phyloP scores from a whole-genome alignment of 78 protist species.

The Bodo saltans region DNA sequence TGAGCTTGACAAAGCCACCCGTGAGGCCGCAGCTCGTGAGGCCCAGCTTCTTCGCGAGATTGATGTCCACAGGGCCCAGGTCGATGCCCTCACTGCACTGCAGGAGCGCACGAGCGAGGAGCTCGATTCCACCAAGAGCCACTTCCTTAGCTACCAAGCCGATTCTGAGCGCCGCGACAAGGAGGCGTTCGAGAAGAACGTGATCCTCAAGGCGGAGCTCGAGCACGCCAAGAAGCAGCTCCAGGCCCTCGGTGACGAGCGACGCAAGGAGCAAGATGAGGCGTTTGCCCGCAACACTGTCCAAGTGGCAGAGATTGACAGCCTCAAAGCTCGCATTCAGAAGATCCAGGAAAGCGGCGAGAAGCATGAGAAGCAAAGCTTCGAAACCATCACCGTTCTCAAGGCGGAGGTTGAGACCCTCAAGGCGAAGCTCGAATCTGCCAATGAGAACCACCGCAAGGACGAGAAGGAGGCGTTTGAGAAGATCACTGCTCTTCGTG shows the following conservation, averaged over 20 bases:
- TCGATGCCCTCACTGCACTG: neutral
- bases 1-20: neutral
- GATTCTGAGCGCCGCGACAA: constrained; percentile 25
- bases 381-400: constrained; percentile 13
- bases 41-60: constrained; percentile 1
- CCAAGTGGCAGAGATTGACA: constrained; percentile 13
- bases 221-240: neutral
- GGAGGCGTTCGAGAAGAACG: constrained; percentile 27
- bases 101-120: constrained; percentile 2
- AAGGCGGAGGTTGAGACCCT: constrained; percentile 21
- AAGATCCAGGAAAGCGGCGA: neutral
- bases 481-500: neutral
- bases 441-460: neutral
- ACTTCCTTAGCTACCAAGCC: constrained; percentile 13
- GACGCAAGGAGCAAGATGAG: neutral
- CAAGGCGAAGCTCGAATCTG: neutral
- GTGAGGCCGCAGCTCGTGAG: too few species aligned
- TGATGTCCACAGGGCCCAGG: constrained; percentile 21
- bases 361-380: neutral
- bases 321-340: neutral
- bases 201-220: constrained; percentile 11
- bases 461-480: neutral
- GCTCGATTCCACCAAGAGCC: constrained; percentile 30
- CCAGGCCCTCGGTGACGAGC: neutral
- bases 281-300: neutral